These are phyloP conservation scores for Coprinopsis cinerea DNA, from an alignment of 768 basidiomycete genomes.

Conservation along the genomic window DNA sequence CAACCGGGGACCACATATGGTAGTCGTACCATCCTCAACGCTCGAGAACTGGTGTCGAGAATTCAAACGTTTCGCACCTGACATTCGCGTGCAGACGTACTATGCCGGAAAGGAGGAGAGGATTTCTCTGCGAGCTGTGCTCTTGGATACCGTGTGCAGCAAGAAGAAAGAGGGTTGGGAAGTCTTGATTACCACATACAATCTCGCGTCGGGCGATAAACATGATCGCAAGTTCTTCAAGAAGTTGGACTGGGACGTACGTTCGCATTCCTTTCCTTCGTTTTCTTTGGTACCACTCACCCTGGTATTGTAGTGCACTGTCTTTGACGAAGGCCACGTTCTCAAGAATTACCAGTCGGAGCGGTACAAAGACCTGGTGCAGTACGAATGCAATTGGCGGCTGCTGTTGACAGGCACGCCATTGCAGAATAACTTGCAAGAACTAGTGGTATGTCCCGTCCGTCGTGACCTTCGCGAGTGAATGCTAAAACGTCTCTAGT, in stretches of 20 bases:
- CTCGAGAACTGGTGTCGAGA: constrained; percentile 99
- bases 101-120: constrained; percentile 93
- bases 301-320: constrained; percentile 73
- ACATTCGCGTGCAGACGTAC: constrained; percentile 82
- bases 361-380: constrained; percentile 84
- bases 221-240: constrained; percentile 92
- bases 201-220: constrained; percentile 84
- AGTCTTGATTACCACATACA: constrained; percentile 94
- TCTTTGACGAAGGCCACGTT: constrained; percentile 96
- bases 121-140: constrained; percentile 59
- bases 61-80: constrained; percentile 86
- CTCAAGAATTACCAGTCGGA: constrained; percentile 98
- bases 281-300: too few species aligned
- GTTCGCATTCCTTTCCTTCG: too few species aligned
- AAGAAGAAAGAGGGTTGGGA: constrained; percentile 67
- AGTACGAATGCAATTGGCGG: constrained; percentile 83
- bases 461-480: not conserved
- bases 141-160: constrained; percentile 53
- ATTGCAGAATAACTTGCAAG: constrained; percentile 86
- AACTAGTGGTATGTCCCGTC: constrained; percentile 64
- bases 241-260: constrained; percentile 86
- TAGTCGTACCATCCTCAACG: constrained; percentile 96
- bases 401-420: constrained; percentile 94
- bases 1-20: constrained; percentile 78
- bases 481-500: constrained; percentile 45